Evolutionary conservation across 495 filamentous ascomycete genomes (phyloP), one percentile per base, ranked within the genome.

Genomic region (Glutinoglossum americanum): DNA sequence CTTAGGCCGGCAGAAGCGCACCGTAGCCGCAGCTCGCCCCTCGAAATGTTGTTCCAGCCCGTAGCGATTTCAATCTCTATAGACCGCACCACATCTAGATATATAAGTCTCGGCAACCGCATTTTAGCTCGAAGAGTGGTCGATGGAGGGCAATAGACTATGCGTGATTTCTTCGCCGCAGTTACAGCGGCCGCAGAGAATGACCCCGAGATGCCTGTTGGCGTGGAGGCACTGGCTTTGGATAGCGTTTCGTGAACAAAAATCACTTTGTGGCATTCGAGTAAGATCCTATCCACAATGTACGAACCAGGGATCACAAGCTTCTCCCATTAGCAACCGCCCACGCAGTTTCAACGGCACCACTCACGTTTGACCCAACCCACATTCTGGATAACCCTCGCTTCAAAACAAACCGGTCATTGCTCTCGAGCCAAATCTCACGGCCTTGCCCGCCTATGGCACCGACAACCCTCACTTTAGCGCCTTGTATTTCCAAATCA

Each of bases 1-100:
- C 93, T 76, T 33, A 99, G 69, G 0, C 93, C 93, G 26, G 89
- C 92, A 2, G 93, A 90, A 3, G 83, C 87, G 59, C 89, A 77
- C 62, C 81, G 78, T 28, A 96, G 72, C 33, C 81, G 80, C 55
- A 99, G 66, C 58, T 84, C 82, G 37, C 80, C 82, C 13, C 64
- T 74, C 33, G 70, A 68, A 51, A 96, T 74, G 3, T 83, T 68
- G 64, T 97, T 95, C 74, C 81, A 81, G 27, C 90, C 90, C 45
- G 80, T 82, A 48, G 73, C 67, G 9, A 94, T 68, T 57, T 81
- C 76, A 49, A 99, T 68, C 60, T 94, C 84, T 5, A 95, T 68
- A 10, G 77, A 79, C 54, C 82, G 81, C 61, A 83, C 80, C 60
- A 80, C 77, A 63, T 92, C 85, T 5, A 97, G 76, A 61, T 87